Base-by-base conservation (phyloP, 495 filamentous ascomycete species). In the Aspergillus bertholletiae region DNA sequence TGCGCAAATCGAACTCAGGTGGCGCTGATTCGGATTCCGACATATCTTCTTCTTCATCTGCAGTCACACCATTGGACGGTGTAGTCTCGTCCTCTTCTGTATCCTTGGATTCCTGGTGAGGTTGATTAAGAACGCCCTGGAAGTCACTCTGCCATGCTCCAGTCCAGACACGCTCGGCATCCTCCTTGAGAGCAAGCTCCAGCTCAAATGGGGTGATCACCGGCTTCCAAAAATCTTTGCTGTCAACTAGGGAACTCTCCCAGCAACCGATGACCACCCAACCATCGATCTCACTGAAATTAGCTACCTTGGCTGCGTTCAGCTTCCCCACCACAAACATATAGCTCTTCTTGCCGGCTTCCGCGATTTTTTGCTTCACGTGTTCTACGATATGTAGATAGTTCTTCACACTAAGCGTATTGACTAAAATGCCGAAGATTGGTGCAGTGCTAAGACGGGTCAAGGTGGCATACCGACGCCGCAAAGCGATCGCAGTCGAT, bases 191-290 rank as follows among this genome's bases (percentile, higher is more conserved):
- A 4, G 87, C 87, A 41, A 96, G 65, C 32, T 81, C 83, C 22
- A 97, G 72, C 79, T 97, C 94, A 64, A 91, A 97, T 2, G 94
- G 92, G 11, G 95, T 98, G 30, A 98, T 82, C 4, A 97, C 82
- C 1, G 90, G 90, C 64, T 81, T 85, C 74, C 82, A 97, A 61
- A 94, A 92, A 11, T 89, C 90, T 58, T 87, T 86, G 56, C 88
- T 88, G 59, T 89, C 89, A 12, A 97, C 82, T 43, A 97, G 74
- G 53, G 87, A 87, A 64, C 93, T 96, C 70, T 98, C 94, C 94
- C 95, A 97, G 72, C 94, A 98, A 9, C 95, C 95, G 39, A 98
- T 88, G 1, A 97, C 92, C 0, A 97, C 92, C 94, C 94, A 98
- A 13, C 88, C 95, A 18, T 89, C 92, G 11, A 98, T 81, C 70